Evolutionary conservation across 257 asterid genomes (phyloP), one percentile per base, ranked within the genome.

Genomic region (Orobanche coerulescens): DNA sequence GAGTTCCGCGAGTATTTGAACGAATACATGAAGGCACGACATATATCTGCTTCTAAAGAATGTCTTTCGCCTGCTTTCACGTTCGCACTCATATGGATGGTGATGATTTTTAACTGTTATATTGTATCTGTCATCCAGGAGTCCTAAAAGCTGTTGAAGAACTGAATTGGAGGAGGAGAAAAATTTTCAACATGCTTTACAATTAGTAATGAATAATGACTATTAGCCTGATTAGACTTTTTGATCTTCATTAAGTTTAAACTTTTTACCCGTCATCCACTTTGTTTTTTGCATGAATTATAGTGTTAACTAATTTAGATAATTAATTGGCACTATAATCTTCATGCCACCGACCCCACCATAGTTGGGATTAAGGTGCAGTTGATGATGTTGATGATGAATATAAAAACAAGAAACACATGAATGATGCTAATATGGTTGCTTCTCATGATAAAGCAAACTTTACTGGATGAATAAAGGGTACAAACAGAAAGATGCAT

Each of bases 401-500:
- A 20, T 30, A 6, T 1, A 5, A 14, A 37, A 19, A 31, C n/a
- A 5, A 44, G n/a, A n/a, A n/a, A 39, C 55, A 62, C 40, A 12
- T 28, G 24, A 15, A 28, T 40, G 56, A 67, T 49, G 50, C 37
- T 70, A 37, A 58, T 53, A 52, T 19, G n/a, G 36, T 58, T 69
- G 37, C 65, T 20, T 72, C 66, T 61, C 44, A 48, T 68, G 55
- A 60, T 71, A 11, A 88, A 92, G 98, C 84, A 92, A 92, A 72
- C 95, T 92, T 37, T 67, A 80, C 74, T 86, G 98, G 98, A 79
- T 92, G 97, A 82, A 82, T 43, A 59, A 57, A 64, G 98, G 98
- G 22, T 86, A 86, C 84, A 92, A 92, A 65, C 95, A 92, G 65
- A 92, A 75, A 76, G 62, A 81, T 31, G 95, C 98, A 22, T 88